Conservation (phyloP, 2,329 filamentous ascomycete species). For the Alternaria incomplexa region DNA sequence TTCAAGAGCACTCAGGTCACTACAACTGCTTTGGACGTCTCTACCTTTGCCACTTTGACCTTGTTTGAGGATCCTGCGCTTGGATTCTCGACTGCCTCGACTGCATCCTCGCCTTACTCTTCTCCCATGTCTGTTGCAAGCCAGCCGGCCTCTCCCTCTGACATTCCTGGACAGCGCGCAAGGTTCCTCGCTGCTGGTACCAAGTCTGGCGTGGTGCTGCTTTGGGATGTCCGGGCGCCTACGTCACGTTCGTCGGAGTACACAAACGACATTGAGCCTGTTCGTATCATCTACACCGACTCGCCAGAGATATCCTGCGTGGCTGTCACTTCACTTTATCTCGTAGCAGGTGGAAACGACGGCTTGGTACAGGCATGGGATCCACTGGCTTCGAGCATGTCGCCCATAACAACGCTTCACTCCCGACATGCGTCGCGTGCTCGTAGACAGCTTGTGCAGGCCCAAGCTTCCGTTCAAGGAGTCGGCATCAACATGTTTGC, state of each 20-base stretch:
- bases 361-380: slow-evolving; percentile 97
- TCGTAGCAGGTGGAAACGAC: slow-evolving; percentile 93
- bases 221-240: slow-evolving; percentile 83
- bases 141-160: slow-evolving; percentile 54
- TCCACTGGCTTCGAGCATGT: slow-evolving; percentile 78
- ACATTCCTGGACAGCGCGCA: slow-evolving; percentile 84
- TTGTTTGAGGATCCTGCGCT: slow-evolving; percentile 79
- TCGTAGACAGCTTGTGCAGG: slow-evolving; percentile 74
- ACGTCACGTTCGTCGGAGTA: slow-evolving; percentile 61
- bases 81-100: slow-evolving; percentile 61
- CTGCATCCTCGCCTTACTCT: slow-evolving; percentile 60
- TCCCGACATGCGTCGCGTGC: slow-evolving; percentile 82
- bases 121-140: slow-evolving; percentile 60
- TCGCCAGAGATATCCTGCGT: slow-evolving; percentile 86
- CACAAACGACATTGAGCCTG: slow-evolving; percentile 67
- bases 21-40: slow-evolving; percentile 74
- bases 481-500: slow-evolving; percentile 79
- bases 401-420: slow-evolving; percentile 85
- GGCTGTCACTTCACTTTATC: slow-evolving; percentile 81
- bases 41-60: slow-evolving; percentile 73
- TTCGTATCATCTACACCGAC: slow-evolving; percentile 87
- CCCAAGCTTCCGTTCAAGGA: slow-evolving; percentile 69
- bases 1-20: slow-evolving; percentile 69
- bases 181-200: slow-evolving; percentile 85
- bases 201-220: slow-evolving; percentile 72